Evolutionary conservation across 2,329 filamentous ascomycete genomes (phyloP), one percentile per base, ranked within the genome.

Genomic region (Arthrobotrys sphaeroides): DNA sequence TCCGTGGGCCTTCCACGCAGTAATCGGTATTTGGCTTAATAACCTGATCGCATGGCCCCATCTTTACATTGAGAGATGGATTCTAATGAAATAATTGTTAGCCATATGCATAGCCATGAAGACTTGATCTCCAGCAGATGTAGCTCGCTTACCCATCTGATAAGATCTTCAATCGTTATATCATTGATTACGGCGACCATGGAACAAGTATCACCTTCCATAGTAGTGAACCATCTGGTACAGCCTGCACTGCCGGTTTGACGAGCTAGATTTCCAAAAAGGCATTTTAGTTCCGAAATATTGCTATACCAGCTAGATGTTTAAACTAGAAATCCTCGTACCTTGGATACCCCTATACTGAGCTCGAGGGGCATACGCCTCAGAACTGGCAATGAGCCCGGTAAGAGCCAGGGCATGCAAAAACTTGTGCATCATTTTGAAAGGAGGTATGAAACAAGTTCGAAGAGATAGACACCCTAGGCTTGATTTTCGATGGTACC

Each of bases 201-300:
- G 6, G 28, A 16, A 18, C 64, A 68, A n/a, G 38, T 51, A 51
- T 68, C 64, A n/a, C 64, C 64, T 0, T 26, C 33, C 9, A 40
- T 33, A 28, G 51, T 49, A 5, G 61, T 65, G 36, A 68, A 57
- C 64, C 64, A 68, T 45, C 26, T 40, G 6, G 40, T 55, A 28
- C 64, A 68, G 31, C 49, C 38, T 0, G 49, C 9, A 36, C 47
- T 24, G 16, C 38, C 64, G 16, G 13, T 45, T 13, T 67, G 62
- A 18, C 62, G 62, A 57, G 36, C 62, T 67, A 45, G 6, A 42
- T 16, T n/a, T n/a, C n/a, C n/a, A n/a, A n/a, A n/a, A n/a, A 20
- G 13, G 16, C 4, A 26, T 13, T 10, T 53, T 24, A 64, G 49
- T 18, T 57, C n/a, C 20, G 33, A 20, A 13, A 13, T 33, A n/a